phyloP scores from a whole-genome alignment of 306 rosid genomes.

The Arachis hypogaea region DNA sequence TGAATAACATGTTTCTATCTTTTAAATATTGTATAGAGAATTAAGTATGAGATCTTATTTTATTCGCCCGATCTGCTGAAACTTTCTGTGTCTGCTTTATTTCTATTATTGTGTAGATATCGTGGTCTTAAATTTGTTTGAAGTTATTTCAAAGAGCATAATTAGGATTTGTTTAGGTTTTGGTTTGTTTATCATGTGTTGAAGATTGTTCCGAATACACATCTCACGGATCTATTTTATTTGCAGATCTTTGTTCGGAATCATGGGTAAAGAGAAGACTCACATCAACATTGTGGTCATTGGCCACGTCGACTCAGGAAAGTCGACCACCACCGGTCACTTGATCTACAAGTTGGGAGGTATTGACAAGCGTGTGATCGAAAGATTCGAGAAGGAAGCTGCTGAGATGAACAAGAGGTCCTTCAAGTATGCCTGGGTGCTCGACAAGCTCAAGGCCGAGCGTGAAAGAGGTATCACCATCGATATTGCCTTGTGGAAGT shows the following conservation, averaged over 20 bases:
- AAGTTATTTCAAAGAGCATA: no score
- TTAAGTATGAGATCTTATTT: neutral
- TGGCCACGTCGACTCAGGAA: constrained; percentile 95
- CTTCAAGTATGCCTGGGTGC: constrained; percentile 96
- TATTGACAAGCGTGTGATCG: constrained; percentile 94
- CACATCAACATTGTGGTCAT: constrained; percentile 95
- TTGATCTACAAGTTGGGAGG: constrained; percentile 96
- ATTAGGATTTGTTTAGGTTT: neutral
- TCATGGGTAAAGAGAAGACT: constrained; percentile 84
- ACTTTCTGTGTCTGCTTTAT: neutral
- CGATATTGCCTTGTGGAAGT: constrained; percentile 93
- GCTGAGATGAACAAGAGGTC: constrained; percentile 97
- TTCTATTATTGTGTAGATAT: no score
- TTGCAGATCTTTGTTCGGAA: constrained; percentile 2
- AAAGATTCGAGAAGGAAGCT: constrained; percentile 93
- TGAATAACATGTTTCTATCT: neutral
- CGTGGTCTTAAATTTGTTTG: no score
- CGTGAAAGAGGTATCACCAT: constrained; percentile 95
- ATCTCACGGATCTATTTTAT: neutral
- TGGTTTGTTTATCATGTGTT: no score
- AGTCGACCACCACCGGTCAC: constrained; percentile 90
- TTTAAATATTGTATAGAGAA: neutral
- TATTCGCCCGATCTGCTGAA: neutral
- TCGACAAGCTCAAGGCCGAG: constrained; percentile 96
- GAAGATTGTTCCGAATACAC: neutral